These are phyloP conservation scores for Cystobasidiopsis lactophilus DNA, from an alignment of 768 basidiomycete genomes.

Conservation along the genomic window DNA sequence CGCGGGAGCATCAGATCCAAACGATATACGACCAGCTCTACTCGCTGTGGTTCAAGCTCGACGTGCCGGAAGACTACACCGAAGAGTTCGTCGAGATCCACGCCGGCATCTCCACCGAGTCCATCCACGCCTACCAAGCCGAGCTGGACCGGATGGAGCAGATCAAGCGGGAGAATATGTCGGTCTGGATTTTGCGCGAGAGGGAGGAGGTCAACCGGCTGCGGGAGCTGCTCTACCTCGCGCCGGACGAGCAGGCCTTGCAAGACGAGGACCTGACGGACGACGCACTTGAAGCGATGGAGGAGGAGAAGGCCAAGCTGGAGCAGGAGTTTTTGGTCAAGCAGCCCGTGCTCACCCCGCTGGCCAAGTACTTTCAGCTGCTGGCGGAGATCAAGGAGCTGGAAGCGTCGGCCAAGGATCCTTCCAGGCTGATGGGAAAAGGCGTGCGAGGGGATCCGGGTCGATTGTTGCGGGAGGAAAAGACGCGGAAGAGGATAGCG, in stretches of 20 bases:
- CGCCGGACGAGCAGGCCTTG: neutral
- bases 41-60: constrained; percentile 67
- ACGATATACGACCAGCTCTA: constrained; percentile 84
- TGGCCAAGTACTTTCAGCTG: constrained; percentile 77
- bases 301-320: constrained; percentile 59
- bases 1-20: constrained; percentile 44
- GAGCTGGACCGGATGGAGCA: constrained; percentile 79
- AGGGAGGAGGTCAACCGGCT: constrained; percentile 54
- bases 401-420: constrained; percentile 53
- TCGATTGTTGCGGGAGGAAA: constrained; percentile 72
- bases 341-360: constrained; percentile 45
- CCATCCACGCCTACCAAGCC: constrained; percentile 59
- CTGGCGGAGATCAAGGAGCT: constrained; percentile 75
- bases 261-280: constrained; percentile 31
- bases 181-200: constrained; percentile 57
- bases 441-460: constrained; percentile 58
- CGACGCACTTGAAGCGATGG: constrained; percentile 46
- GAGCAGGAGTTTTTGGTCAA: constrained; percentile 74
- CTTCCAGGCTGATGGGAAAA: constrained; percentile 55
- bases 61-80: constrained; percentile 55
- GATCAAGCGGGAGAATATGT: constrained; percentile 68
- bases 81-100: constrained; percentile 67
- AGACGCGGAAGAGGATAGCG: constrained; percentile 80
- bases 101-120: constrained; percentile 56
- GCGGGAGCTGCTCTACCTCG: constrained; percentile 51